phyloP scores from a whole-genome alignment of 2,329 filamentous ascomycete genomes.

The Trichothecium sympodiale region DNA sequence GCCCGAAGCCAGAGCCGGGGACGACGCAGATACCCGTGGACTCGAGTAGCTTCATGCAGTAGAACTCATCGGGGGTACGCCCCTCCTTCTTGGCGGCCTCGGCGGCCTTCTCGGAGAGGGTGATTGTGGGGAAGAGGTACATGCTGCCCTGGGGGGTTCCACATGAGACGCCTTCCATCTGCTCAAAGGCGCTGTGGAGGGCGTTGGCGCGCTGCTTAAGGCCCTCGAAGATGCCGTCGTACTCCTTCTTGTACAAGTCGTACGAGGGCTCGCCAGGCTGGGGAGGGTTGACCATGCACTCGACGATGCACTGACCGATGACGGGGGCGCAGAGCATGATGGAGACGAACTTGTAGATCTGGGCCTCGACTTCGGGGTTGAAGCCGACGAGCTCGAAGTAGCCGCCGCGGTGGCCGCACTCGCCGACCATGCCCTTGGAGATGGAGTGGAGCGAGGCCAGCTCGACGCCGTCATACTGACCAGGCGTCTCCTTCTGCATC shows the following conservation, averaged over 20 bases:
- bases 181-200: conserved; percentile 77
- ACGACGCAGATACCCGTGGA: conserved; percentile 92
- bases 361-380: conserved; percentile 69
- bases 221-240: conserved; percentile 68
- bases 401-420: conserved; percentile 93
- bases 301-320: conserved; percentile 89
- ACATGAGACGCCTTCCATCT: conserved; percentile 95
- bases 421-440: conserved; percentile 97
- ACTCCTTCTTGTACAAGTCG: conserved; percentile 75
- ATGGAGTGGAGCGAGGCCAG: conserved; percentile 86
- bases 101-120: conserved; percentile 62
- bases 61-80: conserved; percentile 80
- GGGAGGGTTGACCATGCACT: conserved; percentile 96
- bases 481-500: conserved; percentile 63
- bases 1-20: conserved; percentile 84
- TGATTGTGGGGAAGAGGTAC: conserved; percentile 98
- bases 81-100: conserved; percentile 65
- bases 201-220: conserved; percentile 72
- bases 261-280: conserved; percentile 72
- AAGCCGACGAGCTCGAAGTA: conserved; percentile 97
- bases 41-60: conserved; percentile 82
- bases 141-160: conserved; percentile 86
- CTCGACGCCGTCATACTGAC: conserved; percentile 72
- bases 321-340: conserved; percentile 96
- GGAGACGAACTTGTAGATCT: conserved; percentile 98